A percentile compares a stretch with the other conserved stretches of the same genome.
Evolutionary conservation across 306 rosid species (phyloP).

Genomic region (Prunus kanzakura): DNA sequence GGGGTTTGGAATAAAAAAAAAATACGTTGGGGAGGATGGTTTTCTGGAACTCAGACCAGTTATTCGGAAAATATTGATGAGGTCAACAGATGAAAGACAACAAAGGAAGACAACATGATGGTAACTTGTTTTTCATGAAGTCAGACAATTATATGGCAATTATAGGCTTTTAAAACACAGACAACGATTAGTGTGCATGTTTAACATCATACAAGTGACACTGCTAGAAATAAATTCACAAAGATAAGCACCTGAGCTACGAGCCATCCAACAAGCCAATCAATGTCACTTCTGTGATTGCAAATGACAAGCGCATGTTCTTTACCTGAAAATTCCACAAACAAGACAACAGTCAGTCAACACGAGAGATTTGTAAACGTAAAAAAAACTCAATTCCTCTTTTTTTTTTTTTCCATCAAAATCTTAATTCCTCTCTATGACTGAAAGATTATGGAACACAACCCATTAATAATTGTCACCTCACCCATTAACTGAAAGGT

Average conservation of each 20-base stretch:
- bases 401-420: background rate
- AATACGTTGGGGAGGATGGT: background rate
- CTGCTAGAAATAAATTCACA: background rate
- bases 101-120: background rate
- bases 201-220: background rate
- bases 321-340: slow-evolving; percentile 52
- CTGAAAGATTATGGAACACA: background rate
- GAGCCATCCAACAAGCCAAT: slow-evolving; percentile 97
- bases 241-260: slow-evolving; percentile 70
- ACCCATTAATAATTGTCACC: slow-evolving; percentile 18
- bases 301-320: slow-evolving; percentile 80
- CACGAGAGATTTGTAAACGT: background rate
- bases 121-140: background rate
- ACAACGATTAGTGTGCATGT: background rate
- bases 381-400: background rate
- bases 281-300: slow-evolving; percentile 91
- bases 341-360: background rate
- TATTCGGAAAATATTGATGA: background rate
- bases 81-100: background rate
- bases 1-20: background rate
- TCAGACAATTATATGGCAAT: background rate
- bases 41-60: background rate
- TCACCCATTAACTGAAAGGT: slow-evolving; percentile 63
- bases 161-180: background rate
- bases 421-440: background rate